phyloP scores from a whole-genome alignment of 441 rosid species.

The Eutrema salsugineum region DNA sequence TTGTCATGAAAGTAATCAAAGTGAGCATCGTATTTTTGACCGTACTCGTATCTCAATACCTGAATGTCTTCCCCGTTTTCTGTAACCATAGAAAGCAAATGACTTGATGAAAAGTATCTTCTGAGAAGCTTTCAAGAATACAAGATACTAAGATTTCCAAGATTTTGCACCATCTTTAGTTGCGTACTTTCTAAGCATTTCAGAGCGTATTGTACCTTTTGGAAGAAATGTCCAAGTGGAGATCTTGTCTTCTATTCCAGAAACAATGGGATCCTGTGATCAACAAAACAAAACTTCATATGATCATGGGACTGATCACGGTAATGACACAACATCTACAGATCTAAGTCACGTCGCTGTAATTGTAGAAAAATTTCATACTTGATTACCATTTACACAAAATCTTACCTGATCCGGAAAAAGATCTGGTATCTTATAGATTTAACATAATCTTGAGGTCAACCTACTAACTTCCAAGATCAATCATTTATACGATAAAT shows the following conservation, averaged over 20 bases:
- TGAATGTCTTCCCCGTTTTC: conserved; percentile 93
- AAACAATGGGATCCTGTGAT: conserved; percentile 69
- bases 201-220: conserved; percentile 43
- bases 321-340: neutral
- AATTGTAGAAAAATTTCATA: neutral
- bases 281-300: neutral
- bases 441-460: neutral
- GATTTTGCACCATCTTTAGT: neutral
- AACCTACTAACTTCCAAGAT: neutral
- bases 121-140: neutral
- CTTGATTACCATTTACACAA: neutral
- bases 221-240: conserved; percentile 91
- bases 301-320: neutral
- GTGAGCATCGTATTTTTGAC: conserved; percentile 82
- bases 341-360: neutral
- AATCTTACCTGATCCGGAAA: neutral
- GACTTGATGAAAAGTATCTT: neutral
- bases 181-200: neutral
- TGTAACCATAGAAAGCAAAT: conserved; percentile 29
- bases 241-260: conserved; percentile 85
- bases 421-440: neutral
- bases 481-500: neutral
- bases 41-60: conserved; percentile 70
- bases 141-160: neutral
- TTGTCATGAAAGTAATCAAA: conserved; percentile 77